phyloP scores from a whole-genome alignment of 2,329 filamentous ascomycete species.

The Trichophyton rubrum region DNA sequence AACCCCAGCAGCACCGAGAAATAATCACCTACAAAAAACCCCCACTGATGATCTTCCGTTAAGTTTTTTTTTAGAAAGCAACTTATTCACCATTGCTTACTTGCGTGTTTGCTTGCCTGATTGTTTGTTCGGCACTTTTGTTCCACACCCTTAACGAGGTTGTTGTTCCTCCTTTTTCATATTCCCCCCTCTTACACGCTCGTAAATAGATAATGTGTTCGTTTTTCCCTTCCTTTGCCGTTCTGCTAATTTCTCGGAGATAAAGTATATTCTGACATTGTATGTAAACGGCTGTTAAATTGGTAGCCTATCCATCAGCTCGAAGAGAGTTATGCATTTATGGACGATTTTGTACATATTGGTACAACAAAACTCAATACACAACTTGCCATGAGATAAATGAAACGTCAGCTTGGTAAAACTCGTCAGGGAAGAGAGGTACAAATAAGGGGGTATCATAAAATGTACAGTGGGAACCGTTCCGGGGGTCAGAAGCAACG shows the following conservation, averaged over 20 bases:
- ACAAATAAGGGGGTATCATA: conserved; percentile 2
- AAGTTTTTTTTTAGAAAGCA: not conserved
- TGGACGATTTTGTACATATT: not conserved
- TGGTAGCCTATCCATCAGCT: not conserved
- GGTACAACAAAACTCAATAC: not conserved
- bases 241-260: not conserved
- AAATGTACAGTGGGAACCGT: not conserved
- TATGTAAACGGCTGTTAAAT: not conserved
- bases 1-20: not conserved
- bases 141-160: not conserved
- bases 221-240: not conserved
- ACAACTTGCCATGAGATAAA: not conserved
- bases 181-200: not conserved
- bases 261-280: not conserved
- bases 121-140: not conserved
- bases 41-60: not conserved
- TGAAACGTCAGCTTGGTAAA: not conserved
- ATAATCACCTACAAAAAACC: not conserved
- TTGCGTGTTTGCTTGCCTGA: no score
- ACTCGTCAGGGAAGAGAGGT: not conserved
- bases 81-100: not conserved
- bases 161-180: not conserved
- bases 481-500: not conserved
- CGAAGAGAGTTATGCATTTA: not conserved
- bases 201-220: not conserved